Evolutionary conservation across 1,284 basidiomycete genomes (phyloP).

Genomic region (Stereum hirsutum): DNA sequence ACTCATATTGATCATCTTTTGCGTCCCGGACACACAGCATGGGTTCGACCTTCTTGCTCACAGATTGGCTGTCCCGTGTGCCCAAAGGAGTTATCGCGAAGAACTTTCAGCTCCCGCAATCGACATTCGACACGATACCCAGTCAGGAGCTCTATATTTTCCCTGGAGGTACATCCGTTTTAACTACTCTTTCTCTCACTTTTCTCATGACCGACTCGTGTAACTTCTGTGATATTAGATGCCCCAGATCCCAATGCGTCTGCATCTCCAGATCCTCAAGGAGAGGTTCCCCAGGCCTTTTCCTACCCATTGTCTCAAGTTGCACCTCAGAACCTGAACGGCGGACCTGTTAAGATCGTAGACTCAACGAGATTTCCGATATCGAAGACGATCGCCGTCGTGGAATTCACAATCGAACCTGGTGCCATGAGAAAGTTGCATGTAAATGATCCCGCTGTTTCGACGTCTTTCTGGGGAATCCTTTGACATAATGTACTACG

Average conservation of each 20-base stretch:
- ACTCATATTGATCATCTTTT: neutral
- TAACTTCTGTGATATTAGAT: slow-evolving; percentile 7
- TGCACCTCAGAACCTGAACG: slow-evolving; percentile 36
- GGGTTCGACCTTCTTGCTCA: slow-evolving; percentile 32
- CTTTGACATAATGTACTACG: neutral
- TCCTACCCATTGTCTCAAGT: slow-evolving; percentile 42
- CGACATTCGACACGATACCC: slow-evolving; percentile 50
- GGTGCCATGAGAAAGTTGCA: slow-evolving; percentile 49
- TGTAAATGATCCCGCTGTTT: slow-evolving; percentile 10
- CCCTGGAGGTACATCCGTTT: slow-evolving; percentile 34
- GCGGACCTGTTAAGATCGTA: slow-evolving; percentile 56
- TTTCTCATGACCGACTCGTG: slow-evolving; percentile 8
- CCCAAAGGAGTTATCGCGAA: slow-evolving; percentile 57
- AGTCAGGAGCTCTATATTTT: slow-evolving; percentile 59
- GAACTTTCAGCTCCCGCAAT: slow-evolving; percentile 51
- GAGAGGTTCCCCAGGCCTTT: slow-evolving; percentile 16
- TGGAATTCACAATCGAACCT: slow-evolving; percentile 59
- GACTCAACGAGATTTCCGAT: slow-evolving; percentile 44
- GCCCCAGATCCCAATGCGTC: slow-evolving; percentile 11
- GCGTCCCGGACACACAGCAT: slow-evolving; percentile 7
- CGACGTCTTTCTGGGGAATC: neutral
- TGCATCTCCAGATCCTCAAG: slow-evolving; percentile 38
- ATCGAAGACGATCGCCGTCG: slow-evolving; percentile 51
- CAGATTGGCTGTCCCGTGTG: slow-evolving; percentile 60
- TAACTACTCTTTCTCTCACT: neutral